Conservation (phyloP, 2,329 filamentous ascomycete genomes). For the Aspergillus sp. region DNA sequence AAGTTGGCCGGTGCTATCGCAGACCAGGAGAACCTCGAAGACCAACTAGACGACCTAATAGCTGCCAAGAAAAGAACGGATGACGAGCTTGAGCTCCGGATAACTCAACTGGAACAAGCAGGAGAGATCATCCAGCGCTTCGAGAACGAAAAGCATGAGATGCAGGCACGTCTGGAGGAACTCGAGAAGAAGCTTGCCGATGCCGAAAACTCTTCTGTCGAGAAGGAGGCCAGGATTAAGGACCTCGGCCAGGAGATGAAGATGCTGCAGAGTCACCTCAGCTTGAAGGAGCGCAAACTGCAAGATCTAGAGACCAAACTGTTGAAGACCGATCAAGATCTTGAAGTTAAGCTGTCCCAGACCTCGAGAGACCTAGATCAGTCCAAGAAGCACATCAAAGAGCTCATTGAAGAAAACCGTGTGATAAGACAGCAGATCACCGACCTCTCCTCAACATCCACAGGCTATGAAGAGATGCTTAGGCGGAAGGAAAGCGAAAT, state of each 20-base stretch:
- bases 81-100: slow-evolving; percentile 75
- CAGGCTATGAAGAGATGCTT: slow-evolving; percentile 92
- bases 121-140: slow-evolving; percentile 81
- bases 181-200: slow-evolving; percentile 72
- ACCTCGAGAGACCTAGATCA: slow-evolving; percentile 78
- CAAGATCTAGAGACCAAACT: slow-evolving; percentile 84
- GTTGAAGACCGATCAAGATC: slow-evolving; percentile 81
- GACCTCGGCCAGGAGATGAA: slow-evolving; percentile 80
- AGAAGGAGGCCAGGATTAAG: slow-evolving; percentile 75
- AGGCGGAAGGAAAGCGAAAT: slow-evolving; percentile 93
- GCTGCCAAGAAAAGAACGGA: slow-evolving; percentile 87
- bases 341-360: slow-evolving; percentile 78
- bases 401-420: slow-evolving; percentile 76
- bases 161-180: slow-evolving; percentile 66
- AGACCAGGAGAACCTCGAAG: slow-evolving; percentile 91
- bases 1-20: slow-evolving; percentile 89
- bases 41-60: slow-evolving; percentile 86
- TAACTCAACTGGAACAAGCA: slow-evolving; percentile 86
- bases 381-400: slow-evolving; percentile 71
- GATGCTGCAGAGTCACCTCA: slow-evolving; percentile 87
- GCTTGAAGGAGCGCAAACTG: slow-evolving; percentile 84
- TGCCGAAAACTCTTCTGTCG: slow-evolving; percentile 68
- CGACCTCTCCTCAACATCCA: slow-evolving; percentile 85
- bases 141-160: slow-evolving; percentile 79
- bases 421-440: slow-evolving; percentile 82